Evolutionary conservation across 768 basidiomycete species (phyloP).

Genomic region (Clavulina sp.): DNA sequence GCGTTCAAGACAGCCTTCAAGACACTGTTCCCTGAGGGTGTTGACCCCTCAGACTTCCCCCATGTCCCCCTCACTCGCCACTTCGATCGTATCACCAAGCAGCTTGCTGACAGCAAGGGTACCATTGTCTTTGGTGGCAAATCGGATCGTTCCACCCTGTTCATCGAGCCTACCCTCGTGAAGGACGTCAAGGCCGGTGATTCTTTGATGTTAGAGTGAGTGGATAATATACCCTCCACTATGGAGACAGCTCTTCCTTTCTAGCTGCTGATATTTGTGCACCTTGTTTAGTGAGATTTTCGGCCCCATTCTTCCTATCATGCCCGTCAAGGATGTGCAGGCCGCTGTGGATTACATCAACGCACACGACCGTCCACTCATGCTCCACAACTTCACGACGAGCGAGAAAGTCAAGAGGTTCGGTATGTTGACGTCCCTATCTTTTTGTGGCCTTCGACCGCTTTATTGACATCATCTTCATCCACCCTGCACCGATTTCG

Average conservation of each 20-base stretch:
- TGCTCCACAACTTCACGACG: constrained; percentile 46
- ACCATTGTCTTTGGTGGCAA: constrained; percentile 36
- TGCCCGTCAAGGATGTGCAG: constrained; percentile 15
- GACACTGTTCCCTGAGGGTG: too few species aligned
- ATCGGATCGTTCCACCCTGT: constrained; percentile 22
- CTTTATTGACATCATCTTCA: too few species aligned
- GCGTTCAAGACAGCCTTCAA: constrained; percentile 29
- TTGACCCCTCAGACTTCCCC: constrained; percentile 20
- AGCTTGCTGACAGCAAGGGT: constrained; percentile 40
- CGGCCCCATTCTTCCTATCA: constrained; percentile 21
- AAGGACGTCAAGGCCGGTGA: constrained; percentile 36
- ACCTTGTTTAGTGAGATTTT: constrained; percentile 21
- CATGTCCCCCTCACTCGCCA: constrained; percentile 39
- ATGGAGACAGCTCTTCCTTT: too few species aligned
- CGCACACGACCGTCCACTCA: constrained; percentile 35
- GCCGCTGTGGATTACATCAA: constrained; percentile 17
- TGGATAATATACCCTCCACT: too few species aligned
- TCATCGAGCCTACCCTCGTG: constrained; percentile 45
- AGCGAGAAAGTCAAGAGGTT: constrained; percentile 19
- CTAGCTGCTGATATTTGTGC: not conserved
- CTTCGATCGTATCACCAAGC: constrained; percentile 31
- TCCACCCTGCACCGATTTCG: too few species aligned
- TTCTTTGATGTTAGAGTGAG: constrained; percentile 28
- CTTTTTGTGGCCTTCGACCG: not conserved
- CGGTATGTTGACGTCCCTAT: constrained; percentile 7